Evolutionary conservation across 1,139 yeast species (phyloP), one percentile per base, ranked within the genome.

Genomic region (Zhuliangozyma parablackwelliae): DNA sequence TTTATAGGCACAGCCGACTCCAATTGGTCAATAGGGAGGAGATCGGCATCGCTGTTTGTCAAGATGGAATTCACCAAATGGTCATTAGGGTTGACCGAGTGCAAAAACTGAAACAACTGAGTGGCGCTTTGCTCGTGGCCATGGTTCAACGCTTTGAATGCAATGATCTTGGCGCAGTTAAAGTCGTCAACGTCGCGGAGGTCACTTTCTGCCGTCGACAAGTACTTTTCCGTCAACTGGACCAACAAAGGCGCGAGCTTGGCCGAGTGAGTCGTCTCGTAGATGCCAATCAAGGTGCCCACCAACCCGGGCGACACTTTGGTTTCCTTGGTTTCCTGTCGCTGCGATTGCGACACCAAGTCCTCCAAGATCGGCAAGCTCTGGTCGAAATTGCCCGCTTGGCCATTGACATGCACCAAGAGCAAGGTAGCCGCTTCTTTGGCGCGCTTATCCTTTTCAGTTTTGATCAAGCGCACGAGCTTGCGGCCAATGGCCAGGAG

Each of bases 101-200:
- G 42, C 43, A 73, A 57, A 33, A 51, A 58, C 9, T 49, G 32
- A 39, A 77, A 64, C 16, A 77, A 42, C 20, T 54, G 45, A 21
- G 48, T 49, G 2, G 74, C 61, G 21, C 54, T 49, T 3, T 46
- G 50, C 21, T 57, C 50, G 39, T 68, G 62, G 10, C 49, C 51
- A 23, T 63, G 43, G 36, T 67, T 56, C 38, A 66, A 57, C 35
- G 71, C 58, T 44, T 76, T 71, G 46, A 79, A 69, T 1, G 73
- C 78, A 32, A 78, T 51, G 32, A 65, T 64, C 43, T 70, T 75
- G 49, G 72, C 63, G 42, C 73, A 74, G 34, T 65, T 59, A 37
- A 56, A 59, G 35, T 63, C 53, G 29, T 46, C 40, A 10, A 44
- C 33, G 40, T 56, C 55, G 21, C 54, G 52, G 16, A 59, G 48